Base-by-base conservation (phyloP, 2,329 filamentous ascomycete species). In the Fusarium incarnatum region DNA sequence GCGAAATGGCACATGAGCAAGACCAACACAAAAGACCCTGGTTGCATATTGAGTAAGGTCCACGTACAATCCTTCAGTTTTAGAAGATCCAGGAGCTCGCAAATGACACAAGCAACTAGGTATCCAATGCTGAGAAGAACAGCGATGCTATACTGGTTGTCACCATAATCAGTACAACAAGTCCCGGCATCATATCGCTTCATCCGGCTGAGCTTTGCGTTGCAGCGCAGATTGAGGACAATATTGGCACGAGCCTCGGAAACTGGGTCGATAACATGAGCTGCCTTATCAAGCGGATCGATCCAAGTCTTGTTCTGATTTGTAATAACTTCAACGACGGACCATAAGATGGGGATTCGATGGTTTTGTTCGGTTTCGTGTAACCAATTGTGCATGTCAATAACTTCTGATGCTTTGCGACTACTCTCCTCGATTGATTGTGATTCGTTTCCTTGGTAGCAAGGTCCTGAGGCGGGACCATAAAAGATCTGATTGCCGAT, bases 191-290 rank as follows among this genome's bases (percentile, higher is more conserved):
- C 81, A 60, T 82, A 83, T 10, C 77, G 77, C 1, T 61, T 42
- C 25, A 66, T 47, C 7, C 50, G 76, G 68, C 63, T 75, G 56
- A 64, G 78, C 68, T 68, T 82, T 54, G 76, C 82, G 76, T 68
- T 89, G 76, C 87, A 89, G 47, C 85, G 82, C 25, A 83, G 74
- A 62, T 87, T 87, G 34, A 89, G 79, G 1, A 89, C 67, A 6
- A 88, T 77, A 74, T 56, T 78, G 47, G 73, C 81, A 70, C 71
- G 78, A 67, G 60, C 71, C 27, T 77, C 73, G 2, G 76, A 70
- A 10, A 77, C 70, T 0, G 62, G 46, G n/a, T 75, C 68, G 12
- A 71, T 69, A 3, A 77, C 78, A 41, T 81, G 79, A 16, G 79
- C 69, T 8, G 75, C 60, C 0, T 69, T 76, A 5, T 47, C 23